phyloP scores from a whole-genome alignment of 495 filamentous ascomycete genomes.

The Penicillium paradoxum region DNA sequence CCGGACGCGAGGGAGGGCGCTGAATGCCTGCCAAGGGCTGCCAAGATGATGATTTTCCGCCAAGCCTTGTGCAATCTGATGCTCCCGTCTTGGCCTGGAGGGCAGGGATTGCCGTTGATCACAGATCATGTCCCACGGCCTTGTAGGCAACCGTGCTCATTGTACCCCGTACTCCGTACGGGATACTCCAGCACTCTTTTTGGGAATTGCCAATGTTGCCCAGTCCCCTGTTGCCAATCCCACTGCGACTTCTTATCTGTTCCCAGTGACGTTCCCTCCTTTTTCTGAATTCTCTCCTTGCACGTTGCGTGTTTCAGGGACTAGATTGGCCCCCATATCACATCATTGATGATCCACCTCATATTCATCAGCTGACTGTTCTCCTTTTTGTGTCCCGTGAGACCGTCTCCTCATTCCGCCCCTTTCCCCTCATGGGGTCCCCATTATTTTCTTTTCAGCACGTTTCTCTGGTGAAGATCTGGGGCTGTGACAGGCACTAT shows the following conservation, averaged over 20 bases:
- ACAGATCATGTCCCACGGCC: constrained; percentile 14
- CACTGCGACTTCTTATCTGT: constrained; percentile 3
- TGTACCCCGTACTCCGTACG: not conserved
- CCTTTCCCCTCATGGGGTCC: constrained; percentile 10
- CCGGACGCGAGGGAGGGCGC: constrained; percentile 23
- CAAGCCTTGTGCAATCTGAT: constrained; percentile 38
- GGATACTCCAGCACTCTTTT: constrained; percentile 8
- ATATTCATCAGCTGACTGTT: not conserved
- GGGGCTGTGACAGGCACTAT: constrained; percentile 14
- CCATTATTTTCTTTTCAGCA: constrained; percentile 14
- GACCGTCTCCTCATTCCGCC: not conserved
- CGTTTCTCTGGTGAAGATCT: constrained; percentile 18
- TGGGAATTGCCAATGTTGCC: constrained; percentile 4
- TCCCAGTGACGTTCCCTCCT: not conserved
- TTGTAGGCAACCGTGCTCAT: constrained; percentile 6
- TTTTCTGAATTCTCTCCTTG: not conserved
- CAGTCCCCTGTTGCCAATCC: constrained; percentile 9
- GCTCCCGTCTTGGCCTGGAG: constrained; percentile 23
- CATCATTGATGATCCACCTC: not conserved
- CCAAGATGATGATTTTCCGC: constrained; percentile 31
- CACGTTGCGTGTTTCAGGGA: not conserved
- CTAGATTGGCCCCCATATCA: not conserved
- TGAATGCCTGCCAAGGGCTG: constrained; percentile 32
- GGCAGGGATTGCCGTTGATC: constrained; percentile 11
- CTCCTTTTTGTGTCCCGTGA: not conserved